Evolutionary conservation across 2,329 filamentous ascomycete species (phyloP).

Genomic region (Exophiala dermatitidis): DNA sequence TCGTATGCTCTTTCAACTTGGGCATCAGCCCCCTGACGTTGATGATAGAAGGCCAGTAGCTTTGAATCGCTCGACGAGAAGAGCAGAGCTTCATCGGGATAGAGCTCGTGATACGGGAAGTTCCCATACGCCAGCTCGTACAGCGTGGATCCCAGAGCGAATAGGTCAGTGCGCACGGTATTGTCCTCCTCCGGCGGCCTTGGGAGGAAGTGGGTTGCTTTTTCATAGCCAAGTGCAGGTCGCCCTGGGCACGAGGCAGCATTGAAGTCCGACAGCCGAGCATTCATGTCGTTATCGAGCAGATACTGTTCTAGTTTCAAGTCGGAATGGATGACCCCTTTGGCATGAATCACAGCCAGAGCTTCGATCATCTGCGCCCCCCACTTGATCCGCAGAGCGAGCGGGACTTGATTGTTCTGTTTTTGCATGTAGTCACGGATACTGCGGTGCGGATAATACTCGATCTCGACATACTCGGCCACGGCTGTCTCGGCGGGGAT

Average conservation of each 20-base stretch:
- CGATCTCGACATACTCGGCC: constrained; percentile 4
- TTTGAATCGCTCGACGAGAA: background rate
- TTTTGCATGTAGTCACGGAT: background rate
- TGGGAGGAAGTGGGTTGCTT: constrained; percentile 2
- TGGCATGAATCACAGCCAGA: constrained; percentile 17
- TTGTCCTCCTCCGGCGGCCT: background rate
- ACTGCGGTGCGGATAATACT: constrained; percentile 1
- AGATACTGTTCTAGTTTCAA: constrained; percentile 33
- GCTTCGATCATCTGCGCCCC: constrained; percentile 24
- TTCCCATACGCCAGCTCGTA: background rate
- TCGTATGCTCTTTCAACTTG: background rate
- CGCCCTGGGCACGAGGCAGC: background rate
- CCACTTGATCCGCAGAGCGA: background rate
- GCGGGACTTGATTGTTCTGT: background rate
- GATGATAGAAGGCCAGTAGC: background rate
- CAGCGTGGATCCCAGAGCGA: background rate
- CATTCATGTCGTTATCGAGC: constrained; percentile 31
- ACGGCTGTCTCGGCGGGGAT: constrained; percentile 3
- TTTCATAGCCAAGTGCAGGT: background rate
- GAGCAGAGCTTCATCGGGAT: background rate
- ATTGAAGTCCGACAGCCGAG: constrained; percentile 26
- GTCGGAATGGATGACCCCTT: constrained; percentile 28
- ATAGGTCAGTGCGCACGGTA: background rate
- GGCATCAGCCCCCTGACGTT: background rate
- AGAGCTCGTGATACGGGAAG: background rate